Evolutionary conservation across 257 asterid genomes (phyloP).

Genomic region (Salvia rosmarinus): DNA sequence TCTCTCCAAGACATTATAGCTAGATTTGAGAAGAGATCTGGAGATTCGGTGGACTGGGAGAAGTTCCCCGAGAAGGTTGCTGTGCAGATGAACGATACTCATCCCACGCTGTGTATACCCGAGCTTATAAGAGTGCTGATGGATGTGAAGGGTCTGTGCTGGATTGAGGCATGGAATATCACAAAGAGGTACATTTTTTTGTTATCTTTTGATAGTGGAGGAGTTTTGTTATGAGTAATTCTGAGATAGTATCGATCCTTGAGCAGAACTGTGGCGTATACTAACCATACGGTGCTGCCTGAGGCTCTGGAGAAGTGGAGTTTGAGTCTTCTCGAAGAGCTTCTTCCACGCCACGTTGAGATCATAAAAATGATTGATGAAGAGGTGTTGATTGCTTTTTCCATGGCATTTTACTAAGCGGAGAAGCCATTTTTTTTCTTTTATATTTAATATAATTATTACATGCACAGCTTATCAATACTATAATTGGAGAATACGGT

Average conservation of each 20-base stretch:
- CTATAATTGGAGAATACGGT: constrained; percentile 55
- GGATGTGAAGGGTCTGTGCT: constrained; percentile 64
- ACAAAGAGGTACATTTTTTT: constrained; percentile 49
- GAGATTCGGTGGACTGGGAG: constrained; percentile 52
- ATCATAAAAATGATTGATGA: constrained; percentile 60
- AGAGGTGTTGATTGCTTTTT: constrained; percentile 49
- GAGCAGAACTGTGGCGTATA: constrained; percentile 65
- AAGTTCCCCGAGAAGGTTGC: constrained; percentile 64
- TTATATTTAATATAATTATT: background rate
- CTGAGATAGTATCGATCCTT: constrained; percentile 11
- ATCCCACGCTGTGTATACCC: constrained; percentile 71
- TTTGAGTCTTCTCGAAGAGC: constrained; percentile 49
- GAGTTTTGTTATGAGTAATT: constrained; percentile 1
- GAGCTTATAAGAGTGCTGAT: constrained; percentile 60
- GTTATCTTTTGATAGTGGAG: background rate
- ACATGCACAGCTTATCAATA: constrained; percentile 49
- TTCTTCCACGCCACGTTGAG: constrained; percentile 72
- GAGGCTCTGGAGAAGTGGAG: constrained; percentile 78
- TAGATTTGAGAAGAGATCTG: constrained; percentile 58
- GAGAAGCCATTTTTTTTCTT: background rate
- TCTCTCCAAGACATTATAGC: constrained; percentile 69
- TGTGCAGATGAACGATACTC: constrained; percentile 71
- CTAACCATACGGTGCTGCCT: constrained; percentile 74
- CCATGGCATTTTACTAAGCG: background rate
- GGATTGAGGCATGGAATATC: constrained; percentile 65